A percentile compares a stretch with the other conserved stretches of the same genome.
These are phyloP conservation scores for Corchorus olitorius DNA, from an alignment of 345 rosid genomes.

Conservation along the genomic window DNA sequence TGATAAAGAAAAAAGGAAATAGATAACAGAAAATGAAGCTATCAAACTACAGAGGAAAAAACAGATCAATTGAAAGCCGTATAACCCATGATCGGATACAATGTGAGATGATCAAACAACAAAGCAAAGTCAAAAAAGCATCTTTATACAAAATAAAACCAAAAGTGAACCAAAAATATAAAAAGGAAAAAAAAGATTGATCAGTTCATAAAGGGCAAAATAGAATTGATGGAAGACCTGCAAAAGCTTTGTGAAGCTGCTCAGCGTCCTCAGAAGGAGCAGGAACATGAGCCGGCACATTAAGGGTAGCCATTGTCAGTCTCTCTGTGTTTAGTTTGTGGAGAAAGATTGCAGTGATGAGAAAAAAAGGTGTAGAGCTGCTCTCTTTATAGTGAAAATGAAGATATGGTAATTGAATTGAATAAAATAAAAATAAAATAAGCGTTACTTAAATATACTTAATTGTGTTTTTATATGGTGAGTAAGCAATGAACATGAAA, in stretches of 20 bases:
- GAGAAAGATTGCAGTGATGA: conserved; percentile 8
- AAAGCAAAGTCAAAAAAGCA: conserved; percentile 7
- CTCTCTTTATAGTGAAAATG: neutral
- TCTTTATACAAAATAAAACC: neutral
- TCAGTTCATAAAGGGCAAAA: neutral
- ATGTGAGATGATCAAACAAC: neutral
- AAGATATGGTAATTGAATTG: no score
- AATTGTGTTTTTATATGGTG: neutral
- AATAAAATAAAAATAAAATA: no score
- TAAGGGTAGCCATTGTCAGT: conserved; percentile 65
- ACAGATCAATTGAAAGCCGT: conserved; percentile 14
- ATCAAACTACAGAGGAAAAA: neutral
- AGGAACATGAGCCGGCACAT: conserved; percentile 64
- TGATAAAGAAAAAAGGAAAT: neutral
- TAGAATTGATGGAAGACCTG: conserved; percentile 41
- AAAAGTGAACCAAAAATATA: neutral
- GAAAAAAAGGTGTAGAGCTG: neutral
- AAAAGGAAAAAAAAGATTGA: neutral
- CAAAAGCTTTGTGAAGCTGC: conserved; percentile 81
- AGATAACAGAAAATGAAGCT: conserved; percentile 4
- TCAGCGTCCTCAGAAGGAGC: conserved; percentile 84
- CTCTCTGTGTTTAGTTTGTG: conserved; percentile 2
- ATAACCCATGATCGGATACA: conserved; percentile 10
- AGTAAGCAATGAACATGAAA: neutral
- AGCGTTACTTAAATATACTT: no score